Conservation (phyloP, 2,329 filamentous ascomycete genomes). For the Diaporthe longicolla region DNA sequence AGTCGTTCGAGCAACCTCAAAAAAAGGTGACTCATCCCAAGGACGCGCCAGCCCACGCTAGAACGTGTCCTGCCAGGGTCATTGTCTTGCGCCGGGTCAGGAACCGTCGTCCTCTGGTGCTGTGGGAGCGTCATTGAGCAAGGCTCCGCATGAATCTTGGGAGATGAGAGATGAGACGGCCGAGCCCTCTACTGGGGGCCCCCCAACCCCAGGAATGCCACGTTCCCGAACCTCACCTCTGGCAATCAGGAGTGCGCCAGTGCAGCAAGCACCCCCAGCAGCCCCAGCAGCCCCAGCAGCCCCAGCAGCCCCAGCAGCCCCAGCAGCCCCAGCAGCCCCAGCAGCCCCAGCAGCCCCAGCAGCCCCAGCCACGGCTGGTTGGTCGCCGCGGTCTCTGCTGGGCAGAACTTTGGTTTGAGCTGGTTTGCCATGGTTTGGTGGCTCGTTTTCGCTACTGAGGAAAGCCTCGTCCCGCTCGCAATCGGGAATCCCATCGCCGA, state of each 20-base stretch:
- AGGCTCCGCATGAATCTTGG: conserved; percentile 37
- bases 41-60: conserved; percentile 28
- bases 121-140: conserved; percentile 1
- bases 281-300: too few species aligned
- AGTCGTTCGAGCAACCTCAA: conserved; percentile 20
- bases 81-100: conserved; percentile 14
- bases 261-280: background rate
- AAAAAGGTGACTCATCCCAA: conserved; percentile 23
- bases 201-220: conserved; percentile 26
- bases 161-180: conserved; percentile 41
- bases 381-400: background rate
- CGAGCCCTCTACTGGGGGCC: conserved; percentile 19
- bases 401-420: conserved; percentile 3
- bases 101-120: conserved; percentile 21
- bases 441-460: conserved; percentile 11
- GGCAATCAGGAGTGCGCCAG: conserved; percentile 29
- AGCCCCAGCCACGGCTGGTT: background rate
- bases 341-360: background rate
- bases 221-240: conserved; percentile 17
- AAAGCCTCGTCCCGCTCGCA: background rate
- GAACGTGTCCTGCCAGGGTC: conserved; percentile 5
- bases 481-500: conserved; percentile 21
- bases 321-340: too few species aligned
- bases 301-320: background rate
- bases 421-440: background rate